These are phyloP conservation scores for Tuber borchii DNA, from an alignment of 495 filamentous ascomycete species.

Conservation along the genomic window DNA sequence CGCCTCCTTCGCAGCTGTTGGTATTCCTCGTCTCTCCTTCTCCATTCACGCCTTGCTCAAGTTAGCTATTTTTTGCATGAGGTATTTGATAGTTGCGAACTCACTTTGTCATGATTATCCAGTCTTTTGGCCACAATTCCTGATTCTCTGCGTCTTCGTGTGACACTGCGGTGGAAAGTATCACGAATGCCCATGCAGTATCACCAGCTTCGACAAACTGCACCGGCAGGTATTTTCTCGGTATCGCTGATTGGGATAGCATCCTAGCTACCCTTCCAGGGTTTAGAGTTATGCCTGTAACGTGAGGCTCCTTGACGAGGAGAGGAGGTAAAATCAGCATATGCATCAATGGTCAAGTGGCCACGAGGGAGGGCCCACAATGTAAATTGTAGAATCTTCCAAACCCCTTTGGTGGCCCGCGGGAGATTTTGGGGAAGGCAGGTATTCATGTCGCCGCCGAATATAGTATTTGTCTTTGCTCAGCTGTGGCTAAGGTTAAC, in stretches of 20 bases:
- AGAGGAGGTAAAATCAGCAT: slow-evolving; percentile 16
- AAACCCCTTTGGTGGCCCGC: neutral
- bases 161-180: slow-evolving; percentile 39
- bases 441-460: slow-evolving; percentile 17
- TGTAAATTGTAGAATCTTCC: slow-evolving; percentile 33
- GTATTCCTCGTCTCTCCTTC: slow-evolving; percentile 34
- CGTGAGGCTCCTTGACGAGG: slow-evolving; percentile 32
- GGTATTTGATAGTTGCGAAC: slow-evolving; percentile 8
- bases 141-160: slow-evolving; percentile 27
- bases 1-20: slow-evolving; percentile 17
- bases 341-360: neutral
- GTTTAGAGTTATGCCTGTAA: slow-evolving; percentile 24
- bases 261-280: slow-evolving; percentile 35
- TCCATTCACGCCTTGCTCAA: slow-evolving; percentile 35
- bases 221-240: slow-evolving; percentile 33
- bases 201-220: slow-evolving; percentile 32
- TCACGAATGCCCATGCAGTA: slow-evolving; percentile 44
- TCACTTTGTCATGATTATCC: slow-evolving; percentile 45
- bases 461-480: slow-evolving; percentile 42
- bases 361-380: slow-evolving; percentile 15
- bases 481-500: slow-evolving; percentile 9
- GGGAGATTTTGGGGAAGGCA: neutral
- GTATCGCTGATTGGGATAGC: slow-evolving; percentile 23
- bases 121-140: slow-evolving; percentile 41
- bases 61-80: slow-evolving; percentile 7